phyloP scores from a whole-genome alignment of 1,284 basidiomycete genomes.

The Rhodotorula sp. region DNA sequence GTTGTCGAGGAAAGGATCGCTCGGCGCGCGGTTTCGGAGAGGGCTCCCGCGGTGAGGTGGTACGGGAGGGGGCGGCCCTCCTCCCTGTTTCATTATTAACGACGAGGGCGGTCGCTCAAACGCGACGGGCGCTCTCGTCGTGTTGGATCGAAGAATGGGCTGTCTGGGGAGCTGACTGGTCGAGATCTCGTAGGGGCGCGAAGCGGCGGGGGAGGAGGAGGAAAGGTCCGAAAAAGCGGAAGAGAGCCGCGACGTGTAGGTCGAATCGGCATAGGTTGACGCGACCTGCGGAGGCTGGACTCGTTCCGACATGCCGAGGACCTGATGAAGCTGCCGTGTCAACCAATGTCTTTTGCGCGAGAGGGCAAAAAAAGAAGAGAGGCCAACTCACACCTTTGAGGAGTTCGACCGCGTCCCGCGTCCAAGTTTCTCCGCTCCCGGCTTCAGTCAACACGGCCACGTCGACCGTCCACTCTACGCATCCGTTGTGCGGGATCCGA shows the following conservation, averaged over 20 bases:
- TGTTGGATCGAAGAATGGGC: not conserved
- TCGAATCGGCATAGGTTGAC: conserved; percentile 10
- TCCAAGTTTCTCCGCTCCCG: conserved; percentile 33
- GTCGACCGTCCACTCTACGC: conserved; percentile 43
- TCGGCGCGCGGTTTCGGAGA: conserved; percentile 10
- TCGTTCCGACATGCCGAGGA: conserved; percentile 33
- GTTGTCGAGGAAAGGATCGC: conserved; percentile 31
- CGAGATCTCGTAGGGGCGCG: not conserved
- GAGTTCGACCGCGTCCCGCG: conserved; percentile 34
- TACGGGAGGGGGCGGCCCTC: conserved; percentile 9
- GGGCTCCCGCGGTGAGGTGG: conserved; percentile 28
- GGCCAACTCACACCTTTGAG: conserved; percentile 36
- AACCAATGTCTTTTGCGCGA: not conserved
- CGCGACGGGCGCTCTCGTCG: not conserved
- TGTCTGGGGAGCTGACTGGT: not conserved
- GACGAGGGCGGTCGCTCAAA: not conserved
- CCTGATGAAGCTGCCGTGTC: conserved; percentile 1
- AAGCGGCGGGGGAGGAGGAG: no score
- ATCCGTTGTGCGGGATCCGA: conserved; percentile 29
- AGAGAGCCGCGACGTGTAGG: not conserved
- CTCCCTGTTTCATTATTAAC: not conserved
- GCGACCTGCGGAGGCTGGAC: conserved; percentile 5
- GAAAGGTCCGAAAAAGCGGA: not conserved
- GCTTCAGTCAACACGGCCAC: conserved; percentile 40
- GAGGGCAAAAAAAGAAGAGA: not conserved